Base-by-base conservation (phyloP, 352 stramenopile species). In the Thalassiosira sp. region DNA sequence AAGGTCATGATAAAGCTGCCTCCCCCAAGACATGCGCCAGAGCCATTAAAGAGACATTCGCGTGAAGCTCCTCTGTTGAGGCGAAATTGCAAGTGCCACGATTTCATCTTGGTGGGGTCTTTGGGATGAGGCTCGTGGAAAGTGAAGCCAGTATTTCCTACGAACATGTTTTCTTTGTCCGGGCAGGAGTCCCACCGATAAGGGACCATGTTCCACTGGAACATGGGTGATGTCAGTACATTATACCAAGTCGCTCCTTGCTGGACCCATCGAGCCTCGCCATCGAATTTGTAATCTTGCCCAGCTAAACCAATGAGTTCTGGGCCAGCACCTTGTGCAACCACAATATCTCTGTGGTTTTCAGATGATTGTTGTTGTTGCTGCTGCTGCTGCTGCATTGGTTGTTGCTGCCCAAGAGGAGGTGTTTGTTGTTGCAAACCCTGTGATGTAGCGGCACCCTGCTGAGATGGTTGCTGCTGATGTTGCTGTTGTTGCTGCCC, bases 1-100 rank as follows among this genome's bases (percentile, higher is more conserved):
- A 61, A 61, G 5, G 61, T 61, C 52, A 61, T 61, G 52, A 61
- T 46, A n/a, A 61, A 61, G 27, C n/a, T 61, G 16, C 52, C 52
- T 8, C 52, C 52, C n/a, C 5, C 52, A 7, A 61, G 52, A 15
- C 52, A 61, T 28, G 52, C 20, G 5, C 22, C 3, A 43, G 52
- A 31, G 52, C 7, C 3, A 46, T 61, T 61, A 5, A 5, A 61
- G 16, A 46, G 20, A 43, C 52, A 61, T 20, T 61, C 31, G 24
- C 52, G 52, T n/a, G 61, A 5, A n/a, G 5, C 27, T 35, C 52
- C 10, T 6, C n/a, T 18, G 3, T 35, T 3, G 20, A 61, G 5
- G 8, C 31, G 52, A 61, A 61, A 61, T 61, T 15, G 52, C n/a
- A 61, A 27, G 15, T 61, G 46, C 27, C 46, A 48, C 3, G 52